Base-by-base conservation (phyloP, 2,329 filamentous ascomycete genomes). In the Alternaria atra region DNA sequence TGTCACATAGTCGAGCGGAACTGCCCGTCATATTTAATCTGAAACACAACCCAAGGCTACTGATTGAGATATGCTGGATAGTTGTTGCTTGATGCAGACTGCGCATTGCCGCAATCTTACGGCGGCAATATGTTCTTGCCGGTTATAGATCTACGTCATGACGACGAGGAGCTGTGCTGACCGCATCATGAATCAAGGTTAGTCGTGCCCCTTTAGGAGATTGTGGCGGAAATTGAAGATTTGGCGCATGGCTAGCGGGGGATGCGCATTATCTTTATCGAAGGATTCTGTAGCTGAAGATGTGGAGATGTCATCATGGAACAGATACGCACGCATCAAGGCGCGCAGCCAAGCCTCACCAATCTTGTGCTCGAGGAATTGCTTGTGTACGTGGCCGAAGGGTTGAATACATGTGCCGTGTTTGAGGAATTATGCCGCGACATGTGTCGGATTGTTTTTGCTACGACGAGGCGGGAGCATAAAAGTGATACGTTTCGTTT, bases 81-180 rank as follows among this genome's bases (percentile, higher is more conserved):
- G 32, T 34, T 34, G 27, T 55, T 23, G 46, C 27, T 39, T 42
- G 39, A 37, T 27, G 50, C 50, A 58, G 12, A 39, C 35, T 29
- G 35, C 12, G 44, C 52, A 39, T 42, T n/a, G 42, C 9, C 40
- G 52, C 52, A 34, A 42, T 37, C 32, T 47, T 46, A 44, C 35
- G 39, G 23, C 13, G 40, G 25, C 40, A 42, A 34, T 13, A 53
- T 15, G 54, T 35, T 29, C 47, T 34, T 42, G 47, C 47, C 42
- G 48, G 17, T 50, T 44, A 47, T 55, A 25, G 55, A 37, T n/a
- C 17, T 53, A 54, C 59, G 55, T 61, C 59, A 61, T 59, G 35
- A 52, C 15, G n/a, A 35, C 5, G 20, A 6, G 37, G 4, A 23
- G 37, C 17, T 52, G 37, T 51, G 40, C 47, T 52, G 40, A 46